Percentiles rank a stretch among this genome's conserved stretches.
phyloP scores from a whole-genome alignment of 2,329 filamentous ascomycete genomes.

The Calonectria hongkongensis region DNA sequence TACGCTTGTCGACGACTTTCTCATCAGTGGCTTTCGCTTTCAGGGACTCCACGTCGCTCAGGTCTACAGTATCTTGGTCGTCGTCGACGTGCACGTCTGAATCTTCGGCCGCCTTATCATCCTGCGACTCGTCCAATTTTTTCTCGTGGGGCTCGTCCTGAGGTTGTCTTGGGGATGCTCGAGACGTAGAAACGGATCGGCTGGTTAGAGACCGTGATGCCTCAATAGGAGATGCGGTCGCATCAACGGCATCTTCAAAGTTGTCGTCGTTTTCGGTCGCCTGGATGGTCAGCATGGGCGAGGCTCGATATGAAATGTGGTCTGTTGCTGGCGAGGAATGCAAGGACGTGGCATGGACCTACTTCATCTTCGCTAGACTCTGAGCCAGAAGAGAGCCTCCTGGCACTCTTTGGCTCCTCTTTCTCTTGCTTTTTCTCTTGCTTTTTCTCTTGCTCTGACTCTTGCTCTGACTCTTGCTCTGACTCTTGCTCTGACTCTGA shows the following conservation, averaged over 20 bases:
- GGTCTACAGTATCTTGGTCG: conserved; percentile 33
- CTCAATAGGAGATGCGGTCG: conserved; percentile 73
- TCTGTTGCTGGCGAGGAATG: conserved; percentile 47
- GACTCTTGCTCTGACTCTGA: no score
- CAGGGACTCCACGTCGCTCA: conserved; percentile 29
- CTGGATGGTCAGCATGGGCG: conserved; percentile 52
- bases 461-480: no score
- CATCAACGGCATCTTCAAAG: conserved; percentile 88
- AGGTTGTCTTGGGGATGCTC: conserved; percentile 58
- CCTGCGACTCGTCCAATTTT: conserved; percentile 41
- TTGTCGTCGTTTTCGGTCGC: conserved; percentile 62
- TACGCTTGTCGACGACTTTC: conserved; percentile 52
- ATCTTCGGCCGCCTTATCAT: conserved; percentile 35
- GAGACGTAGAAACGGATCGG: conserved; percentile 62
- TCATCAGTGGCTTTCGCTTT: conserved; percentile 43
- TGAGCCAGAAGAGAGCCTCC: conserved; percentile 56
- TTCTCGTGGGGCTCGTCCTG: conserved; percentile 39
- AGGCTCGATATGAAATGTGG: conserved; percentile 38
- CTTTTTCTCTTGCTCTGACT: no score
- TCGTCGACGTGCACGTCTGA: conserved; percentile 41
- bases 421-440: conserved; percentile 27
- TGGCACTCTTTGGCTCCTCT: conserved; percentile 44
- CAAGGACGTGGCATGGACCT: conserved; percentile 47
- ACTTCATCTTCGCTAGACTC: conserved; percentile 57
- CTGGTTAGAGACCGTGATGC: conserved; percentile 78